Percentiles rank a stretch among this genome's conserved stretches.
Evolutionary conservation across 345 rosid species (phyloP).

Genomic region (Eucalyptus cloeziana): DNA sequence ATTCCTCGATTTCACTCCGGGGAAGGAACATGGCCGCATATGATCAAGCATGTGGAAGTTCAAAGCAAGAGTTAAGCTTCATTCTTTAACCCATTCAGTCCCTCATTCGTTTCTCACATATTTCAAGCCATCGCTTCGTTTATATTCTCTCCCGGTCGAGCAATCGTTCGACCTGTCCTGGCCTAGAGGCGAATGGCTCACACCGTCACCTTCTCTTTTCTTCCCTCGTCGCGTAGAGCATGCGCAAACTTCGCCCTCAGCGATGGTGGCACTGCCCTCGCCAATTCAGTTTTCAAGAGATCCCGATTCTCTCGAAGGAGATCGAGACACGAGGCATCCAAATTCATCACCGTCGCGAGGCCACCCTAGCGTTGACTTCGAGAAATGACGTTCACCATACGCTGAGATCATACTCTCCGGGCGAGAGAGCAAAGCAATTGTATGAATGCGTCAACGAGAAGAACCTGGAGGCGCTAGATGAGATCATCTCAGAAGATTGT

Average conservation of each 20-base stretch:
- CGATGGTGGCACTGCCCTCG: fast-evolving
- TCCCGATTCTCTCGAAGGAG: not conserved
- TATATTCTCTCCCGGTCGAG: not conserved
- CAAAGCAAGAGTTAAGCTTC: not conserved
- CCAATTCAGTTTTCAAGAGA: not conserved
- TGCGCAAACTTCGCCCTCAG: not conserved
- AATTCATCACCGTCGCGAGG: not conserved
- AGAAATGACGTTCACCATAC: not conserved
- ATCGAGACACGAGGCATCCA: not conserved
- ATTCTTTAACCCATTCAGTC: not conserved
- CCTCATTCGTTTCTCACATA: not conserved
- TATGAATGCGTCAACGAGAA: constrained; percentile 52
- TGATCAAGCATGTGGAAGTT: not conserved
- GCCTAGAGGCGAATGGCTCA: not conserved
- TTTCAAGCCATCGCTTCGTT: not conserved
- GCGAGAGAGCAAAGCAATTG: constrained; percentile 22
- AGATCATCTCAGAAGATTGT: constrained; percentile 45
- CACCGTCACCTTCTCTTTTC: not conserved
- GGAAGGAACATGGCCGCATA: not conserved
- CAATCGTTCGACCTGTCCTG: not conserved
- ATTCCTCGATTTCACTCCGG: not conserved
- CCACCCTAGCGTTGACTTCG: not conserved
- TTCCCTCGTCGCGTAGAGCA: not conserved
- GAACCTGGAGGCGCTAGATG: constrained; percentile 22
- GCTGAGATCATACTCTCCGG: not conserved